Conservation (phyloP, 768 basidiomycete genomes). For the Pisolithus albus region DNA sequence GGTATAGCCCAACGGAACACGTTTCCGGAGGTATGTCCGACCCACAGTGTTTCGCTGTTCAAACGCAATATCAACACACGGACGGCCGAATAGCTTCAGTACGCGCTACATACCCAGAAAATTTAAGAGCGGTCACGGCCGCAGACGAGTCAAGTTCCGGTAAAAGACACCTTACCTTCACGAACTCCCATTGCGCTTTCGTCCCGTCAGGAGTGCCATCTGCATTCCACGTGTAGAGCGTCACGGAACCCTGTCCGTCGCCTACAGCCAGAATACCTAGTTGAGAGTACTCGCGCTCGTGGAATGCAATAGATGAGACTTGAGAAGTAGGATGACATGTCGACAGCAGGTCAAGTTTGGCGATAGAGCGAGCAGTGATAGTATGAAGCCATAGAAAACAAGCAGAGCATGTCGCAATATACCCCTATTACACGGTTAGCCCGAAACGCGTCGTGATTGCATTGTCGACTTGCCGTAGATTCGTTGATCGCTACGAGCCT, state of each 20-base stretch:
- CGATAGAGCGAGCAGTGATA: constrained; percentile 77
- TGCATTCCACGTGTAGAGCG: constrained; percentile 78
- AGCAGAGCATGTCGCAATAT: constrained; percentile 78
- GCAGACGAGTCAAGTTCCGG: constrained; percentile 34
- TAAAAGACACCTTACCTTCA: constrained; percentile 61
- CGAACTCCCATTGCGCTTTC: constrained; percentile 70
- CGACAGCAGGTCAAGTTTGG: constrained; percentile 52
- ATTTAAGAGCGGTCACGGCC: constrained; percentile 71
- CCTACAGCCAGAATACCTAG: constrained; percentile 78
- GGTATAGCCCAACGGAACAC: constrained; percentile 18
- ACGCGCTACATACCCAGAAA: constrained; percentile 54
- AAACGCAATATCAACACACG: neutral
- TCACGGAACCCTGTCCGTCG: constrained; percentile 66
- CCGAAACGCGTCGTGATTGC: neutral
- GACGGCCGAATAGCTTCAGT: neutral
- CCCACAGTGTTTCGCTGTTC: constrained; percentile 20
- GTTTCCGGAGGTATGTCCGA: constrained; percentile 20
- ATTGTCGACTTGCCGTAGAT: constrained; percentile 56
- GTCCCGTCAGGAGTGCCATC: constrained; percentile 63
- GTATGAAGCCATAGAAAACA: constrained; percentile 73
- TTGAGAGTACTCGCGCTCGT: constrained; percentile 80
- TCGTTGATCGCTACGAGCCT: constrained; percentile 76
- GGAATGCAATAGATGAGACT: constrained; percentile 77
- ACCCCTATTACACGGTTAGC: constrained; percentile 48
- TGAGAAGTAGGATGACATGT: constrained; percentile 37